Evolutionary conservation across 192 early-diverging fungal species (phyloP), one percentile per base, ranked within the genome.

Genomic region (Coemansia sp.): DNA sequence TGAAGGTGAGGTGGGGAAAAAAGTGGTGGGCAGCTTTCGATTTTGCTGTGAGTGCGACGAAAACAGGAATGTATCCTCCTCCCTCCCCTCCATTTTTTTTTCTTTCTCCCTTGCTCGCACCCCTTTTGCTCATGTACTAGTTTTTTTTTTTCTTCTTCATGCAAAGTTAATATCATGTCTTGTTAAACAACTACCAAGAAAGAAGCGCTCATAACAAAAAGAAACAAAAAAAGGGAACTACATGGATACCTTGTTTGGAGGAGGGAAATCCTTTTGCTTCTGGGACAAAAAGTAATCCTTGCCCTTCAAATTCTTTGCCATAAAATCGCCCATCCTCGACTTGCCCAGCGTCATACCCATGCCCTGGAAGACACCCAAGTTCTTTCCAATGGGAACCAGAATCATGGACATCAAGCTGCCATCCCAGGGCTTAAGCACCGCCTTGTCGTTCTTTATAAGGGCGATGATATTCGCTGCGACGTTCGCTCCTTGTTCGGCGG

Each of bases 201-300:
- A 5, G 32, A 35, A 35, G 2, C 7, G 7, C 32, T 2, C 4
- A n/a, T 14, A 14, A 17, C 41, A n/a, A n/a, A 43, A 43, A 5
- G 9, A 25, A 51, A 3, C 2, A 56, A 56, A 32, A 56, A 15
- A 51, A 27, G 37, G 37, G 37, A 11, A 17, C 17, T 42, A 42
- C 4, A n/a, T n/a, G 47, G 47, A 9, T 58, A 36, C 19, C 31
- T 35, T 35, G 32, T 7, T 7, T 35, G 32, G 7, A 36, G n/a
- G 35, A 9, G 31, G 68, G 38, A 74, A 67, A 31, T 59, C 65
- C 10, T 46, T 24, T 0, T 60, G 64, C 15, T 24, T 51, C 22
- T 67, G 66, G 3, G 41, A 22, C 22, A 71, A 10, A 27, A 81
- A 69, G 24, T 81, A 81, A 38, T 81, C 79, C 39, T 81, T 81